Evolutionary conservation across 148 eudicot species (phyloP).

Genomic region (Chenopodium berlandieri): DNA sequence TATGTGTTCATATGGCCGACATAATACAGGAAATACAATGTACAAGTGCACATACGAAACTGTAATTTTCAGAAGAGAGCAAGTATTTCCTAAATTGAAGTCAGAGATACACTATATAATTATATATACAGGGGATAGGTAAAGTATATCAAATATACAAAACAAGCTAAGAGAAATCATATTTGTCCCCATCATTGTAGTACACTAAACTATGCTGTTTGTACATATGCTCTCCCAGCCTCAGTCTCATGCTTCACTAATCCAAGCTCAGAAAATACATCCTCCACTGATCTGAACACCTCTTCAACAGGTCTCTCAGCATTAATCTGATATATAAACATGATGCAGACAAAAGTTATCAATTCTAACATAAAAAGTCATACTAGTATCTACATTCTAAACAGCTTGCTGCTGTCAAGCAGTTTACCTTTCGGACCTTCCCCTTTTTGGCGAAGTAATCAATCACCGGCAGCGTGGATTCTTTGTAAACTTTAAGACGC

Average conservation of each 20-base stretch:
- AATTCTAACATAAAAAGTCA: background rate
- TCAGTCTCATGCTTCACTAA: background rate
- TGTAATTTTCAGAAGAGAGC: no score
- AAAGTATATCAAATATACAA: background rate
- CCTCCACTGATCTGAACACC: conserved; percentile 23
- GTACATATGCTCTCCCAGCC: background rate
- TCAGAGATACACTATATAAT: no score
- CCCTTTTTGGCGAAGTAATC: conserved; percentile 22
- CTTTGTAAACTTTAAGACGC: conserved; percentile 27
- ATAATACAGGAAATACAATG: no score
- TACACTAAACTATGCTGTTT: background rate
- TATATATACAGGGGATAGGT: no score
- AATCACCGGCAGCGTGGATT: conserved; percentile 26
- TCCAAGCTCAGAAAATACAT: conserved; percentile 25
- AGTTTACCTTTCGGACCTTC: conserved; percentile 27
- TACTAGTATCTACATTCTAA: background rate
- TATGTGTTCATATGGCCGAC: background rate
- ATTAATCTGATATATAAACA: conserved; percentile 14
- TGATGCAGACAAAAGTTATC: background rate
- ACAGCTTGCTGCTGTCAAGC: conserved; percentile 1
- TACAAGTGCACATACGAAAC: no score
- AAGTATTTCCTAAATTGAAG: no score
- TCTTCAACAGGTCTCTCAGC: conserved; percentile 29
- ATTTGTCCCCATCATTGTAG: background rate
- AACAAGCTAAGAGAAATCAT: background rate